Evolutionary conservation across 495 filamentous ascomycete species (phyloP), one percentile per base, ranked within the genome.

Genomic region (Aspergillus leporis): DNA sequence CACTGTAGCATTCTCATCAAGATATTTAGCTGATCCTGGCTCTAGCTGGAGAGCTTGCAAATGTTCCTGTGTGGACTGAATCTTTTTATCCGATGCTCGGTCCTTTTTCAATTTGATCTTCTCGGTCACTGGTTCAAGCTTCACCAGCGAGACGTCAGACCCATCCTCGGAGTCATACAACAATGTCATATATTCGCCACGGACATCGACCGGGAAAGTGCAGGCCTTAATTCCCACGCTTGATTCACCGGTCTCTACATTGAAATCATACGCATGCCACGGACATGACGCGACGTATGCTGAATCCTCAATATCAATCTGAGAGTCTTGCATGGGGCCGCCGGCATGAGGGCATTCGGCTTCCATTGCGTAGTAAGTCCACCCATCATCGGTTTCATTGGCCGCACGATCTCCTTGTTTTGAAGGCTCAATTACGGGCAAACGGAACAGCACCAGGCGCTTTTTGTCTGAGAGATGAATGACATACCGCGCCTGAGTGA

Each of bases 241-340:
- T 10, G 79, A 83, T 65, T 81, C 79, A 52, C 80, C 80, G 1
- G 80, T 83, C 65, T 83, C 78, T 60, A 83, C 76, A 58, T 83
- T 83, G 62, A 83, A 83, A 59, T 83, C 80, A 67, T 83, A 83
- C 4, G 80, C 80, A 62, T 83, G 80, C 80, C 80, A 83, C 19
- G 80, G 80, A 55, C 80, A 83, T 0, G 79, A 81, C n/a, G 72
- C 79, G 51, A 83, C 67, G 55, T 83, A 83, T 0, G 76, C 77
- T 0, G 79, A 81, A 55, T 83, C 79, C 45, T 83, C 80, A 60
- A 83, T 83, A 54, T 83, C 80, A 34, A 83, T 70, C 19, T 69
- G 67, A 0, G 78, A 78, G 53, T 80, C 80, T 43, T 73, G 66
- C 79, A 83, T 81, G 0, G 79, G 79, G 0, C 79, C 80, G 14